These are phyloP conservation scores for Grammothele lineata DNA, from an alignment of 768 basidiomycete genomes.

Conservation along the genomic window DNA sequence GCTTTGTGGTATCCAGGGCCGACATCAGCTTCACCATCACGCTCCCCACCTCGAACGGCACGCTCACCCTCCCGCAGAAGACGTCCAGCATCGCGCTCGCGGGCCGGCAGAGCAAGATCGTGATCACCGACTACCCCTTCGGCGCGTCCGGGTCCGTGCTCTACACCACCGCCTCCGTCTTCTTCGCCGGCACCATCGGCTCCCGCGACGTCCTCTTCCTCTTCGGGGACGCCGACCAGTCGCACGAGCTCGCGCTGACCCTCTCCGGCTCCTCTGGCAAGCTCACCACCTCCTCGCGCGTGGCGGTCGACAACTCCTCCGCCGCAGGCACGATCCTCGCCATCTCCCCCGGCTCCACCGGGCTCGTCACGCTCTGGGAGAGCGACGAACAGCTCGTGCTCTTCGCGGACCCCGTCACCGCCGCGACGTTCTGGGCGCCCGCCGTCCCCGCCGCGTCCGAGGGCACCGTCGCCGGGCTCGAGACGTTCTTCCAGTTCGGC, in stretches of 20 bases:
- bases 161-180: slow-evolving; percentile 72
- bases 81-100: slow-evolving; percentile 50
- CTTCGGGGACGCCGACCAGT: slow-evolving; percentile 32
- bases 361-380: slow-evolving; percentile 62
- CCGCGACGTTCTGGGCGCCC: slow-evolving; percentile 75
- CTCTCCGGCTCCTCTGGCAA: slow-evolving; percentile 15
- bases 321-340: slow-evolving; percentile 42
- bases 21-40: slow-evolving; percentile 55
- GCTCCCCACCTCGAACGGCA: slow-evolving; percentile 50
- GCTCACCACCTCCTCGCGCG: slow-evolving; percentile 13
- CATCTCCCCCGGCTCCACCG: slow-evolving; percentile 53
- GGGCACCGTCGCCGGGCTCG: slow-evolving; percentile 30
- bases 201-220: slow-evolving; percentile 38
- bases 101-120: slow-evolving; percentile 71
- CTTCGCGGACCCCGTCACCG: slow-evolving; percentile 61
- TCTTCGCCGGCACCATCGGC: slow-evolving; percentile 55
- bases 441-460: slow-evolving; percentile 41
- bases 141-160: slow-evolving; percentile 48
- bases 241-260: slow-evolving; percentile 30
- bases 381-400: slow-evolving; percentile 65
- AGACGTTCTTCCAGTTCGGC: slow-evolving; percentile 69
- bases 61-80: slow-evolving; percentile 53
- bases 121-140: slow-evolving; percentile 70
- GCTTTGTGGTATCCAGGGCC: slow-evolving; percentile 30
- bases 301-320: slow-evolving; percentile 25